Evolutionary conservation across 306 rosid species (phyloP), one percentile per base, ranked within the genome.

Genomic region (Dryas drummondii): DNA sequence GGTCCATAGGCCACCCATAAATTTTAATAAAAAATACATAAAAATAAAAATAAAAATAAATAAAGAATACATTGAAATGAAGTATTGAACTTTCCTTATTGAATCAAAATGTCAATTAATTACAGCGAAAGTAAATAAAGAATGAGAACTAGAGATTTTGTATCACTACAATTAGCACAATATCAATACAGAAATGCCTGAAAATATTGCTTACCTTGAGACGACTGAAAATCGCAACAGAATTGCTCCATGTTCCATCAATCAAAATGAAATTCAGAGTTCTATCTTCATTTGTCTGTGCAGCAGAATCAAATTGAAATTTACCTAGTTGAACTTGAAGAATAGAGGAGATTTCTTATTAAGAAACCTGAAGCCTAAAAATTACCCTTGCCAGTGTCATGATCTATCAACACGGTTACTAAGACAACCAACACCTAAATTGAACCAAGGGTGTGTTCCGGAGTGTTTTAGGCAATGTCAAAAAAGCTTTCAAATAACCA

Each of bases 171-270:
- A 32, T 32, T 32, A 32, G 37, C 37, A 32, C 37, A 32, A 32
- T 32, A 32, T 32, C 37, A 32, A 32, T 32, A 77, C 61, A 61
- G 73, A 76, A 74, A 53, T 54, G 76, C 32, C 44, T 61, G 52
- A 59, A 59, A 79, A 8, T 52, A 46, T 71, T 32, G 37, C 37
- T 1, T 76, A 94, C 98, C 98, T 90, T 92, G 76, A 94, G 93
- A 56, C 98, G 94, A 80, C 86, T 80, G 86, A 94, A 87, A 96
- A 94, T 94, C 60, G 97, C 97, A 70, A 87, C 97, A 66, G 98
- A 94, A 83, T 90, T 94, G 83, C 91, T 94, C 98, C 97, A 94
- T n/a, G 98, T 94, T 58, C 98, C 98, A 83, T 94, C 98, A 86
- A 94, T 87, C 80, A 94, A 86, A 84, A 94, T 85, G 75, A 94